These are phyloP conservation scores for Saturnispora sekii DNA, from an alignment of 805 yeast genomes.

Conservation along the genomic window DNA sequence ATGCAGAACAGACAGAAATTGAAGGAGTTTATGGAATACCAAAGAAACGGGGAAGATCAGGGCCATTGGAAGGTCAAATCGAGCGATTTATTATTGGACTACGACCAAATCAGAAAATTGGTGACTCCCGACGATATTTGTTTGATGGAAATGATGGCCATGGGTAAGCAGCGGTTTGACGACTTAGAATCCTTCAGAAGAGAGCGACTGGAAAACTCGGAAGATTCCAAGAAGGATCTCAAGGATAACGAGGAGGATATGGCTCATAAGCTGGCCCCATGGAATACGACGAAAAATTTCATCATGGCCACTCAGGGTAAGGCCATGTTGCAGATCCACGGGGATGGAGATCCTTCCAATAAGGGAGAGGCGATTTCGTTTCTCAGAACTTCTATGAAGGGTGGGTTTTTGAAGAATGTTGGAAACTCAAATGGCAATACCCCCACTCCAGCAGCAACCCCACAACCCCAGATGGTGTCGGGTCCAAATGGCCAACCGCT, in stretches of 20 bases:
- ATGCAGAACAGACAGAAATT: slow-evolving; percentile 94
- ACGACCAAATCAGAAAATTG: slow-evolving; percentile 70
- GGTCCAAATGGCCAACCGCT: slow-evolving; percentile 30
- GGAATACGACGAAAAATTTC: slow-evolving; percentile 90
- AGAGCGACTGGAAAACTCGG: slow-evolving; percentile 26
- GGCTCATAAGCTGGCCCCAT: slow-evolving; percentile 83
- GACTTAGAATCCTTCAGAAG: slow-evolving; percentile 55
- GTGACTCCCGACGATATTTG: slow-evolving; percentile 88
- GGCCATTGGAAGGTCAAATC: slow-evolving; percentile 87
- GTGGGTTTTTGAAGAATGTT: slow-evolving; percentile 50
- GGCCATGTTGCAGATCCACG: slow-evolving; percentile 90
- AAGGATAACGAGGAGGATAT: slow-evolving; percentile 45
- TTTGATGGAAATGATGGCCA: slow-evolving; percentile 83
- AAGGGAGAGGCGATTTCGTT: slow-evolving; percentile 85
- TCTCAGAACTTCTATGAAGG: slow-evolving; percentile 87
- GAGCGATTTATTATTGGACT: slow-evolving; percentile 58
- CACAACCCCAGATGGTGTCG: not conserved
- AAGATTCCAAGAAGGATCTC: slow-evolving; percentile 18
- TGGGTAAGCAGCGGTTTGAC: slow-evolving; percentile 80
- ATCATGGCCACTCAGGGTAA: slow-evolving; percentile 92
- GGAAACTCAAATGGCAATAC: slow-evolving; percentile 13
- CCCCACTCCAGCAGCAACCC: slow-evolving; percentile 13
- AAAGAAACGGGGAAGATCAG: slow-evolving; percentile 86
- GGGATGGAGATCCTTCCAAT: slow-evolving; percentile 92
- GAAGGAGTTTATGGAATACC: slow-evolving; percentile 97